phyloP scores from a whole-genome alignment of 208 protist genomes.

The Trypanosomatidae sp. region DNA sequence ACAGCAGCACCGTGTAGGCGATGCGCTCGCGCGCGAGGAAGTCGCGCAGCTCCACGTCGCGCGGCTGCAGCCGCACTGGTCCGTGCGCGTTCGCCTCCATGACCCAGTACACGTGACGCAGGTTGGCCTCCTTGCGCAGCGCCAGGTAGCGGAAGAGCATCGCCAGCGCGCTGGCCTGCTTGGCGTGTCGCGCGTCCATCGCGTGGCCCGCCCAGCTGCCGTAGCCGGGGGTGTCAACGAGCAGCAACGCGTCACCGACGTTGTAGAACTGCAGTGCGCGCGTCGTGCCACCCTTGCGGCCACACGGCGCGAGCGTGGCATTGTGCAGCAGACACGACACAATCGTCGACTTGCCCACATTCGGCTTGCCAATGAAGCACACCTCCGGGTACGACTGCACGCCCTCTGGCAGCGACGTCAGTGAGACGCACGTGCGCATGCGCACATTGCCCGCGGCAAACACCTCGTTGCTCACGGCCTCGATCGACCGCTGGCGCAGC shows the following conservation, averaged over 20 bases:
- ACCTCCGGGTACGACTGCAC: slow-evolving; percentile 82
- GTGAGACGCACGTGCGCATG: slow-evolving; percentile 65
- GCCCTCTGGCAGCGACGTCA: slow-evolving; percentile 73
- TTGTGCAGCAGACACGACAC: slow-evolving; percentile 77
- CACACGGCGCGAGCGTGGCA: slow-evolving; percentile 31
- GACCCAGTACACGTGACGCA: slow-evolving; percentile 79
- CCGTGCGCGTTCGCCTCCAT: slow-evolving; percentile 38
- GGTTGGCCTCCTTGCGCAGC: slow-evolving; percentile 48
- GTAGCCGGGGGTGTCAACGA: slow-evolving; percentile 84
- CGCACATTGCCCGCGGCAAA: slow-evolving; percentile 74
- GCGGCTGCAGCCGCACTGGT: slow-evolving; percentile 31
- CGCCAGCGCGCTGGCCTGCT: slow-evolving; percentile 57
- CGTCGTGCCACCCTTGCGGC: slow-evolving; percentile 40
- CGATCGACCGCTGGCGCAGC: slow-evolving; percentile 17
- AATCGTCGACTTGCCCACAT: slow-evolving; percentile 77
- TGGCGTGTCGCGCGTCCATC: slow-evolving; percentile 13
- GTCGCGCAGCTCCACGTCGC: slow-evolving; percentile 62
- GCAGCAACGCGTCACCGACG: slow-evolving; percentile 70
- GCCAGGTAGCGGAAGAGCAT: slow-evolving; percentile 81
- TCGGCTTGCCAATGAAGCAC: slow-evolving; percentile 84
- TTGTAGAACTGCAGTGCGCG: slow-evolving; percentile 83
- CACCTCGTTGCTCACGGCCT: slow-evolving; percentile 53
- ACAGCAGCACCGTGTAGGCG: slow-evolving; percentile 69
- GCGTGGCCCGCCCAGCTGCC: slow-evolving; percentile 57
- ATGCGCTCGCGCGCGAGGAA: slow-evolving; percentile 65